These are phyloP conservation scores for Tothia fuscella DNA, from an alignment of 2,329 filamentous ascomycete genomes.

Conservation along the genomic window DNA sequence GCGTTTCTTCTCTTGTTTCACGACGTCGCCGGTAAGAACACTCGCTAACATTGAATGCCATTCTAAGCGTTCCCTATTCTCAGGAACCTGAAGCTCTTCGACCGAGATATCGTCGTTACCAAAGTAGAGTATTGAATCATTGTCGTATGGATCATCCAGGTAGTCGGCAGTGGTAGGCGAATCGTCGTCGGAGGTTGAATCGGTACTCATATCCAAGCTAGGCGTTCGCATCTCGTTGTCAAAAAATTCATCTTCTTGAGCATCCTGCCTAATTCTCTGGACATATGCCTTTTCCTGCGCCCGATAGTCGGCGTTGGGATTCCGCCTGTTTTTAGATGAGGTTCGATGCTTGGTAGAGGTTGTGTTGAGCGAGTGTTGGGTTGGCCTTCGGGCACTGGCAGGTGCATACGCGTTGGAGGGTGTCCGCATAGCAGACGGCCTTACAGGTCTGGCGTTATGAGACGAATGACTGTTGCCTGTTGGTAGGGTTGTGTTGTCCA, in stretches of 20 bases:
- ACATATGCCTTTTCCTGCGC: constrained; percentile 93
- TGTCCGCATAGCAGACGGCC: constrained; percentile 33
- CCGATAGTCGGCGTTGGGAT: constrained; percentile 61
- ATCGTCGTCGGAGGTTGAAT: constrained; percentile 83
- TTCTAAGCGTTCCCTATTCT: constrained; percentile 80
- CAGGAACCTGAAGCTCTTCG: constrained; percentile 79
- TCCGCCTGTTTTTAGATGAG: constrained; percentile 45
- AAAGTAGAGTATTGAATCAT: constrained; percentile 87
- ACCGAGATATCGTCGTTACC: constrained; percentile 78
- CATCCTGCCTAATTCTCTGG: constrained; percentile 76
- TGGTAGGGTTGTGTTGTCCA: too few species aligned
- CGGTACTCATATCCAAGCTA: constrained; percentile 53
- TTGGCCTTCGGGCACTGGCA: constrained; percentile 31
- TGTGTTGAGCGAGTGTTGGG: constrained; percentile 34
- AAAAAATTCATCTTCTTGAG: constrained; percentile 56
- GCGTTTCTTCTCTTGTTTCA: constrained; percentile 94
- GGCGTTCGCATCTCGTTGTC: constrained; percentile 54
- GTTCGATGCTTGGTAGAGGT: constrained; percentile 41
- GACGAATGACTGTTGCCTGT: not conserved
- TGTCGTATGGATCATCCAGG: constrained; percentile 78
- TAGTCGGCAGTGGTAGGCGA: constrained; percentile 76
- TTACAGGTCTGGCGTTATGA: constrained; percentile 14
- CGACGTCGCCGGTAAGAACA: constrained; percentile 90
- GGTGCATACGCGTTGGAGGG: constrained; percentile 40
- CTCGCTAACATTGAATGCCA: constrained; percentile 98